These are phyloP conservation scores for Anastatica hierochuntica DNA, from an alignment of 345 rosid genomes.

Conservation along the genomic window DNA sequence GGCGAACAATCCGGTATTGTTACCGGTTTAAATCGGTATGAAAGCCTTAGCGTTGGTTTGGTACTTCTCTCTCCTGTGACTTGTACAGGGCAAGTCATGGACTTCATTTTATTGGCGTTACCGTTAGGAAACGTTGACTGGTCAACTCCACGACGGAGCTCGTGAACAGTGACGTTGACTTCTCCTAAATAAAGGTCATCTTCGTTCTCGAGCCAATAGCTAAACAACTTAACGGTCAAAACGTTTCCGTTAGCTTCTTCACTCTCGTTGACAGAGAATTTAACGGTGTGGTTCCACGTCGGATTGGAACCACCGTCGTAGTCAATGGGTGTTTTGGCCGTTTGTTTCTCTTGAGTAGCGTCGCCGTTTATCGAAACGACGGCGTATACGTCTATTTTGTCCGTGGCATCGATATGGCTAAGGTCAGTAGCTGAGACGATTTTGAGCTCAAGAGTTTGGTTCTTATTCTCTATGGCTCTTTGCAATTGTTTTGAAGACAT, in stretches of 20 bases:
- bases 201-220: conserved; percentile 47
- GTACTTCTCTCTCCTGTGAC: conserved; percentile 38
- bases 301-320: conserved; percentile 45
- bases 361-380: conserved; percentile 49
- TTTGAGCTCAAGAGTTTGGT: conserved; percentile 46
- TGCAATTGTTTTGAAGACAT: conserved; percentile 6
- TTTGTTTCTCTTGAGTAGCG: conserved; percentile 22
- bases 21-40: conserved; percentile 36
- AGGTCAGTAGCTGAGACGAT: conserved; percentile 52
- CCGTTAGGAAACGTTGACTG: neutral
- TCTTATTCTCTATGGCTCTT: conserved; percentile 33
- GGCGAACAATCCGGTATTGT: neutral
- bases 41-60: conserved; percentile 28
- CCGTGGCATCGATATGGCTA: conserved; percentile 39
- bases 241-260: too few species aligned
- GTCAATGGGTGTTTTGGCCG: conserved; percentile 32
- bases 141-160: conserved; percentile 31
- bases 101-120: conserved; percentile 5
- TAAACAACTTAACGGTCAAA: conserved; percentile 46
- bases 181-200: conserved; percentile 39
- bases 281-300: conserved; percentile 50
- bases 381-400: conserved; percentile 68
- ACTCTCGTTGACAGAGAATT: conserved; percentile 34
- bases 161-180: conserved; percentile 53
- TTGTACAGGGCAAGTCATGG: conserved; percentile 39